Conservation (phyloP, 805 yeast species). For the Lachancea waltii region DNA sequence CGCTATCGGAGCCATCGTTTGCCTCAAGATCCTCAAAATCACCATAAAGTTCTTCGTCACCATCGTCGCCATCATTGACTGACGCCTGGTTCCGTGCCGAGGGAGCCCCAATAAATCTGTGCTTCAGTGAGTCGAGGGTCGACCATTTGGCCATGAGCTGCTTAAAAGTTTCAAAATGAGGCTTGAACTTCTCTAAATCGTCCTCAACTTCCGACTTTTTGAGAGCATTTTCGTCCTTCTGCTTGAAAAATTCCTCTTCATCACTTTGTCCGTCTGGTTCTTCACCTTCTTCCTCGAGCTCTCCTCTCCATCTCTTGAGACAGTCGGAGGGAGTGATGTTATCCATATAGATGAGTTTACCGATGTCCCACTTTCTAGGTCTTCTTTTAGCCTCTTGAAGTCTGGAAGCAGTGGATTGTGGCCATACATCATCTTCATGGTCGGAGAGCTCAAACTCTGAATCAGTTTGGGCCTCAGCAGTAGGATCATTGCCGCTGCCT, state of each 20-base stretch:
- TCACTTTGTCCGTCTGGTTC: slow-evolving; percentile 13
- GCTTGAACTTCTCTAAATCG: slow-evolving; percentile 31
- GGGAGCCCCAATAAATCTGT: slow-evolving; percentile 29
- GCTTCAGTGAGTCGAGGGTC: slow-evolving; percentile 24
- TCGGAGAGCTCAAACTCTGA: slow-evolving; percentile 42
- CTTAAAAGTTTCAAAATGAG: slow-evolving; percentile 32
- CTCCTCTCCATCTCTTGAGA: slow-evolving; percentile 61
- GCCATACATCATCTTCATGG: slow-evolving; percentile 34
- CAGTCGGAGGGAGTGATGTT: slow-evolving; percentile 71
- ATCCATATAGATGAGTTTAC: slow-evolving; percentile 72
- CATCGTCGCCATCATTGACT: slow-evolving; percentile 33
- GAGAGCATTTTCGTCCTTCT: slow-evolving; percentile 35
- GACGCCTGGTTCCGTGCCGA: slow-evolving; percentile 22
- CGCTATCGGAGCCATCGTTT: slow-evolving; percentile 21
- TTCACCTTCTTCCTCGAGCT: slow-evolving; percentile 38
- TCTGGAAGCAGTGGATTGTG: slow-evolving; percentile 48
- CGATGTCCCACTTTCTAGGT: slow-evolving; percentile 67
- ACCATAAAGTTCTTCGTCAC: slow-evolving; percentile 46
- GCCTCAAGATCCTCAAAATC: slow-evolving; percentile 51
- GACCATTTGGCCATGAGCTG: slow-evolving; percentile 29
- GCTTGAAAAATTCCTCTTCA: slow-evolving; percentile 52
- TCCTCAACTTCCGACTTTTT: slow-evolving; percentile 12
- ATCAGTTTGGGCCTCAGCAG: slow-evolving; percentile 45
- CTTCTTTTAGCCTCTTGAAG: slow-evolving; percentile 44
- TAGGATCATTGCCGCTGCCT: slow-evolving; percentile 33